Conservation (phyloP, 345 rosid species). For the Aegle marmelos region DNA sequence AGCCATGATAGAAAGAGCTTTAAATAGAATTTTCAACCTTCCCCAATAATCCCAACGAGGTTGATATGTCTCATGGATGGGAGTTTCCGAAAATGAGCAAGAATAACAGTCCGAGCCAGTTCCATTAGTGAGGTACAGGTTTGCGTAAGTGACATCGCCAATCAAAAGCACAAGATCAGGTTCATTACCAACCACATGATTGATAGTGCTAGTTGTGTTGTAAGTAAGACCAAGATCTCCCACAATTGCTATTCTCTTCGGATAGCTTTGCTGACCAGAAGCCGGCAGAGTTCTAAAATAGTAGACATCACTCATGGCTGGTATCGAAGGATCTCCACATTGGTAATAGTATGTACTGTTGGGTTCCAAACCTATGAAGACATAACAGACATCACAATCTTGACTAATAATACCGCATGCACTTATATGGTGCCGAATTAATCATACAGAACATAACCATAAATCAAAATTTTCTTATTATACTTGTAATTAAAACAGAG, state of each 20-base stretch:
- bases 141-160: slow-evolving; percentile 84
- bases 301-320: slow-evolving; percentile 50
- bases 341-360: slow-evolving; percentile 49
- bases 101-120: slow-evolving; percentile 60
- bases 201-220: slow-evolving; percentile 62
- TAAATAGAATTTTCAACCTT: slow-evolving; percentile 44
- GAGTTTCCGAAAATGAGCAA: slow-evolving; percentile 39
- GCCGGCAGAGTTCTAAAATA: slow-evolving; percentile 67
- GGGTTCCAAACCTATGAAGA: slow-evolving; percentile 48
- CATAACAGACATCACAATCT: background rate
- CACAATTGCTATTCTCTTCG: slow-evolving; percentile 58
- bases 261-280: slow-evolving; percentile 49
- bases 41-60: slow-evolving; percentile 99
- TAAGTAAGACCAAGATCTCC: slow-evolving; percentile 91
- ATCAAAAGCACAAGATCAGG: slow-evolving; percentile 81
- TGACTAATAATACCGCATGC: background rate
- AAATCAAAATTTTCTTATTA: background rate
- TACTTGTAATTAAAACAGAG: background rate
- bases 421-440: background rate
- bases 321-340: slow-evolving; percentile 79
- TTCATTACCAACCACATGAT: slow-evolving; percentile 53
- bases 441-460: background rate
- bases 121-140: slow-evolving; percentile 67
- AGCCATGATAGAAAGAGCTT: background rate
- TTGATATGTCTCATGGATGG: slow-evolving; percentile 66